Evolutionary conservation across 495 filamentous ascomycete genomes (phyloP).

Genomic region (Tuber magnatum): DNA sequence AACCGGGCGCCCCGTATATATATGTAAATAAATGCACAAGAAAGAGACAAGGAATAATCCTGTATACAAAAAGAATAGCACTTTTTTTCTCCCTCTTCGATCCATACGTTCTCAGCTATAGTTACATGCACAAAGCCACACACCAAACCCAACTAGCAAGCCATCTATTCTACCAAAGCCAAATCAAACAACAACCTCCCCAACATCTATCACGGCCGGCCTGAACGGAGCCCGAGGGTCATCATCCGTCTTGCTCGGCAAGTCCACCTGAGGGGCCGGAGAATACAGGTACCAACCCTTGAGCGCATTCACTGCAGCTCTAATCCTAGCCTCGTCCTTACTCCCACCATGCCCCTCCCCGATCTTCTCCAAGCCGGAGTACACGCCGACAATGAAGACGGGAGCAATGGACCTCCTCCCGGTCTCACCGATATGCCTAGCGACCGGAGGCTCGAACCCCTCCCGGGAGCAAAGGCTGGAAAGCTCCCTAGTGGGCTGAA

Average conservation of each 20-base stretch:
- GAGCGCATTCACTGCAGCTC: conserved; percentile 73
- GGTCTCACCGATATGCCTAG: conserved; percentile 78
- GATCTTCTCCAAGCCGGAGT: conserved; percentile 75
- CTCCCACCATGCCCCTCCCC: conserved; percentile 74
- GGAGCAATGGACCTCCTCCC: conserved; percentile 72
- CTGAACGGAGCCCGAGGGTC: conserved; percentile 54
- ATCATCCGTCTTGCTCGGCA: conserved; percentile 76
- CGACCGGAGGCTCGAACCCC: conserved; percentile 79
- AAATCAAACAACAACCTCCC: conserved; percentile 72
- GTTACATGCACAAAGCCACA: not conserved
- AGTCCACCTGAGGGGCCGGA: conserved; percentile 50
- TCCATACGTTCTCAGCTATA: not conserved
- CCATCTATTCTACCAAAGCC: not conserved
- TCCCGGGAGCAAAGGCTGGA: conserved; percentile 73
- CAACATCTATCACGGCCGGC: conserved; percentile 78
- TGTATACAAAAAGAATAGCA: not conserved
- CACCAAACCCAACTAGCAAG: not conserved
- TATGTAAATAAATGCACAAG: not conserved
- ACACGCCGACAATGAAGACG: conserved; percentile 93
- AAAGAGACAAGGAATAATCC: not conserved
- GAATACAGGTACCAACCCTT: conserved; percentile 95
- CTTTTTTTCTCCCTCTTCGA: not conserved
- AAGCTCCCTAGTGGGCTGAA: conserved; percentile 72
- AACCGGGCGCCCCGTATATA: not conserved
- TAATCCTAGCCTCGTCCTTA: conserved; percentile 65